phyloP scores from a whole-genome alignment of 78 protist species.

The Bodo saltans region DNA sequence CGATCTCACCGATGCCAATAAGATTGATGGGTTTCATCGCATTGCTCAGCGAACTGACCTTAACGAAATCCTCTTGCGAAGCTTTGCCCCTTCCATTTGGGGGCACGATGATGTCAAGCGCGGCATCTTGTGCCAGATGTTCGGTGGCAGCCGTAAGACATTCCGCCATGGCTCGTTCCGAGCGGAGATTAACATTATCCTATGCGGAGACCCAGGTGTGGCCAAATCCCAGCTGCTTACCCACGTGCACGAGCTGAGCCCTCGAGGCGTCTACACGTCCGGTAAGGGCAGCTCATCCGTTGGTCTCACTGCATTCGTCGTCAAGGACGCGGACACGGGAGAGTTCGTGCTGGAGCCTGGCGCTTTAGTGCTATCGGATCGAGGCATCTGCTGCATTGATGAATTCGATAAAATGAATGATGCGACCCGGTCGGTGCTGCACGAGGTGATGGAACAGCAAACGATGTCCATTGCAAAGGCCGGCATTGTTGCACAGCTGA shows the following conservation, averaged over 20 bases:
- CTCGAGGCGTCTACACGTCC: conserved; percentile 98
- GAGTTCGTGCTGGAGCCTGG: conserved; percentile 93
- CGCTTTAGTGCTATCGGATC: conserved; percentile 85
- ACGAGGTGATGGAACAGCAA: conserved; percentile 99
- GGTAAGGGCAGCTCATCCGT: conserved; percentile 98
- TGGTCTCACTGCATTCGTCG: conserved; percentile 98
- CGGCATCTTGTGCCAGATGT: conserved; percentile 95
- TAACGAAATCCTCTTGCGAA: conserved; percentile 65
- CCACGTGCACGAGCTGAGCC: conserved; percentile 91
- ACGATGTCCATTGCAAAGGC: conserved; percentile 99
- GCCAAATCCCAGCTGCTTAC: conserved; percentile 95
- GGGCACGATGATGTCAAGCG: conserved; percentile 92
- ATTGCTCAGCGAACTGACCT: conserved; percentile 60
- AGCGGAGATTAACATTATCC: conserved; percentile 92
- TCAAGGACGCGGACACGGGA: conserved; percentile 88
- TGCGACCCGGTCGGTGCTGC: conserved; percentile 91
- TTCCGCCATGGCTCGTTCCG: conserved; percentile 17
- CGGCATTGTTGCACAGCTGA: conserved; percentile 94
- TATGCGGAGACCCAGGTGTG: conserved; percentile 99
- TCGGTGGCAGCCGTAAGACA: conserved; percentile 78
- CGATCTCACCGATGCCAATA: background rate
- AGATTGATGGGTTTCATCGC: background rate
- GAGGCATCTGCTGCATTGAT: conserved; percentile 99
- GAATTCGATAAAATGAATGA: conserved; percentile 99
- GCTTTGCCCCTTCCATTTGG: conserved; percentile 95